These are phyloP conservation scores for Pseudocercospora cruenta DNA, from an alignment of 2,329 filamentous ascomycete species.

Conservation along the genomic window DNA sequence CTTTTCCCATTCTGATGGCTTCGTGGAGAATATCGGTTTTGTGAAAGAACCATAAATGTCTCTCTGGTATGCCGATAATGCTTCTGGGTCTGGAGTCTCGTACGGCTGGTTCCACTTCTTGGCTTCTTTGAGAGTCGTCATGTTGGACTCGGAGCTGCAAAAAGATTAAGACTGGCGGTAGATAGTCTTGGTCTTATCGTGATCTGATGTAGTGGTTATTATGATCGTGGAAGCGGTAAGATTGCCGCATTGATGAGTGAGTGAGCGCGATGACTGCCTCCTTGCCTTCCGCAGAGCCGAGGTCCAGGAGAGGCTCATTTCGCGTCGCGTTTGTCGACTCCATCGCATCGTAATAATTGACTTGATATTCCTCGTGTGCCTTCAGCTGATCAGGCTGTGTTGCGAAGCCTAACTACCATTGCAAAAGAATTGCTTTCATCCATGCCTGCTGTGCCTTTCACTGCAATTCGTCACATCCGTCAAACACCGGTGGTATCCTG, in stretches of 20 bases:
- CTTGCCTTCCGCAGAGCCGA: background rate
- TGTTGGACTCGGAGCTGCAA: constrained; percentile 3
- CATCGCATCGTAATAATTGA: background rate
- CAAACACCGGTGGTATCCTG: background rate
- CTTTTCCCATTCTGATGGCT: constrained; percentile 45
- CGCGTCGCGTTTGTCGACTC: background rate
- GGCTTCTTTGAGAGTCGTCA: constrained; percentile 26
- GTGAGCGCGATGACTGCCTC: background rate
- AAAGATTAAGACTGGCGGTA: background rate
- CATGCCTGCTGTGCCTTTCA: background rate
- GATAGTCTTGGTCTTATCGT: background rate
- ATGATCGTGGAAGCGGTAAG: background rate
- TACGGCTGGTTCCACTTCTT: constrained; percentile 26
- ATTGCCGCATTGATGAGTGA: background rate
- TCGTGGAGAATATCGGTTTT: constrained; percentile 46
- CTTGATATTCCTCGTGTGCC: background rate
- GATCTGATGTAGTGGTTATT: background rate
- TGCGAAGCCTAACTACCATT: background rate
- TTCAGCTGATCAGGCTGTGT: background rate
- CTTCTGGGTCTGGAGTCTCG: constrained; percentile 43
- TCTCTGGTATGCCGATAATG: constrained; percentile 35
- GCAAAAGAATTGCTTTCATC: background rate
- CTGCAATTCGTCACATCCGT: background rate
- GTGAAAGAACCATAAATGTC: constrained; percentile 44
- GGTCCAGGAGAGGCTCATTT: background rate